Percentiles rank a stretch among this genome's conserved stretches.
Evolutionary conservation across 495 filamentous ascomycete genomes (phyloP).

Genomic region (Penicillium desertorum): DNA sequence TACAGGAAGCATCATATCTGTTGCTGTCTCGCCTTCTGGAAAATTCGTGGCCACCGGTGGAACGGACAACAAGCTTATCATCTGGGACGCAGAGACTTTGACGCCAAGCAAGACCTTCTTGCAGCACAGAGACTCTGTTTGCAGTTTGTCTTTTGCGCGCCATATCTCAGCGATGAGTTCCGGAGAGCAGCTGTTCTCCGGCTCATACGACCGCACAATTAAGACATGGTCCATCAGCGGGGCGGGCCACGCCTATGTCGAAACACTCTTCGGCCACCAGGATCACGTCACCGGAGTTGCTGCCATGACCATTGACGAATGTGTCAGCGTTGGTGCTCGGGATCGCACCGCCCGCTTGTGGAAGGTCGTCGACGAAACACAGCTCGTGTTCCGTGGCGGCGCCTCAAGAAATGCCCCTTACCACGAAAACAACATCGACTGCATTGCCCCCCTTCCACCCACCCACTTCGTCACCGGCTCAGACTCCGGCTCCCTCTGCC

Average conservation of each 20-base stretch:
- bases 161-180: conserved; percentile 61
- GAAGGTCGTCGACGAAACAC: conserved; percentile 95
- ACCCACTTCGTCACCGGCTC: conserved; percentile 89
- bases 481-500: conserved; percentile 78
- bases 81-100: conserved; percentile 79
- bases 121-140: conserved; percentile 89
- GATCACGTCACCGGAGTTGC: conserved; percentile 82
- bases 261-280: conserved; percentile 95
- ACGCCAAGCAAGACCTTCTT: conserved; percentile 77
- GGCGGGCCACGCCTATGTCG: conserved; percentile 71
- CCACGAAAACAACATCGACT: conserved; percentile 85
- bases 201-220: conserved; percentile 82
- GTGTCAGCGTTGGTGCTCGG: conserved; percentile 82
- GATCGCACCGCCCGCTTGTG: conserved; percentile 93
- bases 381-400: conserved; percentile 90
- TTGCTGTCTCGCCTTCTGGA: conserved; percentile 85
- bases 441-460: conserved; percentile 84
- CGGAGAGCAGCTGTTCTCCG: conserved; percentile 83
- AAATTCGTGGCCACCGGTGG: conserved; percentile 91
- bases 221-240: conserved; percentile 76
- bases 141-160: conserved; percentile 76
- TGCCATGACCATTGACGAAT: conserved; percentile 80
- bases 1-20: conserved; percentile 68
- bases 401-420: conserved; percentile 53
- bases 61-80: conserved; percentile 72